These are phyloP conservation scores for Mentha longifolia DNA, from an alignment of 257 asterid genomes.

Conservation along the genomic window DNA sequence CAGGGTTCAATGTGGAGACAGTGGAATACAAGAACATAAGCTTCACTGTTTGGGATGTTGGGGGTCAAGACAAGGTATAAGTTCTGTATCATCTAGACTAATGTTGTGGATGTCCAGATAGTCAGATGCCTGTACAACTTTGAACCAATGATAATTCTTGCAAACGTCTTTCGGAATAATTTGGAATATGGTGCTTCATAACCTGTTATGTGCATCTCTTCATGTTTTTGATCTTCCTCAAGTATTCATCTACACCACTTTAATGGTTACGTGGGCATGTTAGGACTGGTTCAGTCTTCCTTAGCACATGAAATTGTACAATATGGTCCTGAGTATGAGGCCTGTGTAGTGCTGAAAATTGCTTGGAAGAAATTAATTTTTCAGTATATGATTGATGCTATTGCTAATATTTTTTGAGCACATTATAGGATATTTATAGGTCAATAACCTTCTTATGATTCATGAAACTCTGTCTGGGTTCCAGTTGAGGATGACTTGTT, in stretches of 20 bases:
- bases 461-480: neutral
- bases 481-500: neutral
- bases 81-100: neutral
- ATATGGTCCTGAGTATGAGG: neutral
- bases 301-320: neutral
- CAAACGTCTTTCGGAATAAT: neutral
- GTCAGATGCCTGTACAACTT: neutral
- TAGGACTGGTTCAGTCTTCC: neutral
- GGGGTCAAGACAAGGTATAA: slow-evolving; percentile 49
- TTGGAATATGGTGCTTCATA: neutral
- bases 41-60: slow-evolving; percentile 50
- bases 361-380: neutral
- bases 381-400: neutral
- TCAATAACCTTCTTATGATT: neutral
- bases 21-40: slow-evolving; percentile 50
- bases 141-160: neutral
- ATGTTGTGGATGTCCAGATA: neutral
- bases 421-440: neutral
- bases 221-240: slow-evolving; percentile 5
- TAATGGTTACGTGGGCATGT: neutral
- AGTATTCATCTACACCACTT: neutral
- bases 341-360: neutral
- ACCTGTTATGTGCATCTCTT: neutral
- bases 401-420: neutral
- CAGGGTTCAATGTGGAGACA: slow-evolving; percentile 49